phyloP scores from a whole-genome alignment of 208 protist genomes.

The Leishmania turanica region DNA sequence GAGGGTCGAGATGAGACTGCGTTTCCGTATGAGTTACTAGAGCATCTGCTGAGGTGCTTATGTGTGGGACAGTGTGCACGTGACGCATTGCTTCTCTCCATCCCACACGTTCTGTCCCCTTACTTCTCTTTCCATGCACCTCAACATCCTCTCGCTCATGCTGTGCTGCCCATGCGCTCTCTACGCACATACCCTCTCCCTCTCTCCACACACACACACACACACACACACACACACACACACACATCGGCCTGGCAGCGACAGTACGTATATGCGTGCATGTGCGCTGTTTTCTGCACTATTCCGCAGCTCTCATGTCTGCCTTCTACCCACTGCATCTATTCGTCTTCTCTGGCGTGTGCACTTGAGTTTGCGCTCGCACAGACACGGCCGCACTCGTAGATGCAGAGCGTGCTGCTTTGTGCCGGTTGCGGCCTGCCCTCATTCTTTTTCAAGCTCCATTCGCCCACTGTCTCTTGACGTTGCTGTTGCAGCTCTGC shows the following conservation, averaged over 20 bases:
- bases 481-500: background rate
- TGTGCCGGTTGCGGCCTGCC: background rate
- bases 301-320: background rate
- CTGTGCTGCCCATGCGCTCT: background rate
- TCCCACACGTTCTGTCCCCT: background rate
- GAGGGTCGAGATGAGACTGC: background rate
- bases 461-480: background rate
- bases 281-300: background rate
- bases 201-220: background rate
- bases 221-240: background rate
- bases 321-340: background rate
- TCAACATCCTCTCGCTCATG: background rate
- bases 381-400: background rate
- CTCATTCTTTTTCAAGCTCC: background rate
- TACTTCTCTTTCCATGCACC: background rate
- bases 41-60: background rate
- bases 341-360: too few relatives aligned
- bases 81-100: background rate
- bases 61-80: background rate
- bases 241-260: background rate
- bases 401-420: background rate
- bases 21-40: background rate
- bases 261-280: background rate
- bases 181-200: background rate
- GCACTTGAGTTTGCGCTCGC: background rate